These are phyloP conservation scores for Boletus sp. DNA, from an alignment of 1,284 basidiomycete genomes.

Conservation along the genomic window DNA sequence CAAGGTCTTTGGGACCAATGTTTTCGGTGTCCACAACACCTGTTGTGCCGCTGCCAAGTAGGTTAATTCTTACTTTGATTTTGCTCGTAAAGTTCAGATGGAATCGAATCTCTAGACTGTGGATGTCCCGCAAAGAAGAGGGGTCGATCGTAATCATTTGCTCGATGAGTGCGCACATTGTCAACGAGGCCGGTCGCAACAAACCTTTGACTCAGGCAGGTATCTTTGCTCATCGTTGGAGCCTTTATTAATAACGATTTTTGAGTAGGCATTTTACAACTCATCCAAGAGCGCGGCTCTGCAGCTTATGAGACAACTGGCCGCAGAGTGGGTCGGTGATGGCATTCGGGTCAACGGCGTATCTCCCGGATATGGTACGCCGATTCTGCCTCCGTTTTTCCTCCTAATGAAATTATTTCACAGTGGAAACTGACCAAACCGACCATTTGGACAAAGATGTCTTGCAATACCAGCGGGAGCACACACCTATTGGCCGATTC, in stretches of 20 bases:
- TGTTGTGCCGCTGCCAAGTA: slow-evolving; percentile 47
- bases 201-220: slow-evolving; percentile 43
- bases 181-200: slow-evolving; percentile 44
- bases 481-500: slow-evolving; percentile 48
- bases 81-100: too few species aligned
- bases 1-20: slow-evolving; percentile 43
- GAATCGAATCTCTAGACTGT: slow-evolving; percentile 14
- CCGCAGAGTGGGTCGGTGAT: slow-evolving; percentile 60
- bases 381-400: background rate
- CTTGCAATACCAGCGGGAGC: slow-evolving; percentile 39
- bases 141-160: slow-evolving; percentile 51
- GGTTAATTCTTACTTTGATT: background rate
- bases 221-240: background rate
- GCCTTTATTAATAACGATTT: accelerated
- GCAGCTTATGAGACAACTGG: slow-evolving; percentile 53
- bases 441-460: slow-evolving; percentile 41
- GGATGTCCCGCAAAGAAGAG: background rate
- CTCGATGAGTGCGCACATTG: slow-evolving; percentile 55
- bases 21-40: slow-evolving; percentile 49
- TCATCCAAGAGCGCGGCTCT: slow-evolving; percentile 64
- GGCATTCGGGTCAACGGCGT: slow-evolving; percentile 63
- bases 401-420: slow-evolving; percentile 8
- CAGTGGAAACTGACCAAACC: slow-evolving; percentile 45
- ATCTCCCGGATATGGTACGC: slow-evolving; percentile 60
- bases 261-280: slow-evolving; percentile 57